Percentiles rank a stretch among this genome's conserved stretches.
These are phyloP conservation scores for Bryoglossum gracile DNA, from an alignment of 495 filamentous ascomycete genomes.

Conservation along the genomic window DNA sequence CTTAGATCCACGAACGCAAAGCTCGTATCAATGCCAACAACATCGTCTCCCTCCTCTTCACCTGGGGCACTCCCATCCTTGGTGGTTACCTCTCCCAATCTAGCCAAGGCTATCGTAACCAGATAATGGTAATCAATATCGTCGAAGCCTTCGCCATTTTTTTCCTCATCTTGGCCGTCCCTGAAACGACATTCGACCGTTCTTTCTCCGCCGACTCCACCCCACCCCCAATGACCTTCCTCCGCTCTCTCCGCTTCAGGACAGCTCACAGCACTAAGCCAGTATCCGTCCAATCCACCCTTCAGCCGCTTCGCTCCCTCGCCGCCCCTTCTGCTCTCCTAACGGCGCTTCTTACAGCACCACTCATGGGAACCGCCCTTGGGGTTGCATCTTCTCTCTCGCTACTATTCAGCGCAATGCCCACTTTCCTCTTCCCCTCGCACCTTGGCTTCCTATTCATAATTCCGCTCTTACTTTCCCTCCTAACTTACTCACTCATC, in stretches of 20 bases:
- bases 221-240: conserved; percentile 29
- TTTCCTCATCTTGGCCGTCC: conserved; percentile 35
- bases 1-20: conserved; percentile 42
- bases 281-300: conserved; percentile 23
- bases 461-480: conserved; percentile 6
- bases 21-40: conserved; percentile 32
- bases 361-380: conserved; percentile 37
- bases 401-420: conserved; percentile 37
- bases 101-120: conserved; percentile 31
- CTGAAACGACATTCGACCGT: conserved; percentile 44
- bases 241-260: conserved; percentile 34
- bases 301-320: conserved; percentile 38
- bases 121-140: conserved; percentile 40
- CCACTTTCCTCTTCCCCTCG: conserved; percentile 33
- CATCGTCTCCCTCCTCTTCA: conserved; percentile 35
- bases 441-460: conserved; percentile 38
- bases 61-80: conserved; percentile 42
- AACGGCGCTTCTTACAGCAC: conserved; percentile 34
- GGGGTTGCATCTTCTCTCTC: conserved; percentile 36
- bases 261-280: conserved; percentile 11
- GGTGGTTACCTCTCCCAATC: conserved; percentile 38
- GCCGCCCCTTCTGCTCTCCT: conserved; percentile 38
- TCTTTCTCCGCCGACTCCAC: conserved; percentile 18
- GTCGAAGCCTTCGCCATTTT: conserved; percentile 39
- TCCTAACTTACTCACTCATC: conserved; percentile 3